Percentiles rank a stretch among this genome's conserved stretches.
These are phyloP conservation scores for Globisporangium takayamanum DNA, from an alignment of 352 stramenopile genomes.

Conservation along the genomic window DNA sequence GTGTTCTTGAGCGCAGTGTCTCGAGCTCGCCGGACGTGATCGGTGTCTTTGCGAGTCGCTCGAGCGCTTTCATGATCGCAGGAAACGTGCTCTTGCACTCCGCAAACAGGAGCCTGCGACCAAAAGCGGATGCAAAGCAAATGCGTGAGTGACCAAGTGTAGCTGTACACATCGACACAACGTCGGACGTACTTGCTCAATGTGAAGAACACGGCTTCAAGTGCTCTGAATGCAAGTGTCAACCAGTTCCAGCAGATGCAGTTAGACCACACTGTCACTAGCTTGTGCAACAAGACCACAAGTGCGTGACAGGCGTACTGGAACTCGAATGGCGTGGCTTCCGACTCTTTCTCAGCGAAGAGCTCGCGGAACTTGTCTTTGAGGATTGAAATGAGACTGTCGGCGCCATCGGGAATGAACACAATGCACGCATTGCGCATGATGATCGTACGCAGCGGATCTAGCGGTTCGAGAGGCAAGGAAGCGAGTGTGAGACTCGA, in stretches of 20 bases:
- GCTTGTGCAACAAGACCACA: no score
- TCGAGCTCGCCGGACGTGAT: slow-evolving; percentile 19
- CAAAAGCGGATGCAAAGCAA: no score
- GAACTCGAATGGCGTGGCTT: slow-evolving; percentile 32
- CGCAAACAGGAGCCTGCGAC: slow-evolving; percentile 6
- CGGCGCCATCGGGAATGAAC: slow-evolving; percentile 37
- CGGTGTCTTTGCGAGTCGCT: slow-evolving; percentile 10
- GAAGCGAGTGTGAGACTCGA: no score
- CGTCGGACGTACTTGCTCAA: no score
- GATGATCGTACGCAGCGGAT: slow-evolving; percentile 41
- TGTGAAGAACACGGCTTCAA: no score
- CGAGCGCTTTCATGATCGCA: slow-evolving; percentile 13
- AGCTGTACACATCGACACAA: no score
- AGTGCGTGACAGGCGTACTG: slow-evolving; percentile 13
- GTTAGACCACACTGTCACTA: no score
- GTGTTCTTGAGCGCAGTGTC: slow-evolving; percentile 29
- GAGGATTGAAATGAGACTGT: slow-evolving; percentile 34
- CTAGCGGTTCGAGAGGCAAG: not conserved
- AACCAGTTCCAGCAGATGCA: no score
- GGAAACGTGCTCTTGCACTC: slow-evolving; percentile 11
- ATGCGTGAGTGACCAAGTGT: no score
- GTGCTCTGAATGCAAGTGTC: no score
- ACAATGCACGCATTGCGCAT: slow-evolving; percentile 33
- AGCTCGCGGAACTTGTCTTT: slow-evolving; percentile 34
- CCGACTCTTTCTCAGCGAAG: slow-evolving; percentile 7